Conservation (phyloP, 1,284 basidiomycete species). For the Pisolithus thermaeus region DNA sequence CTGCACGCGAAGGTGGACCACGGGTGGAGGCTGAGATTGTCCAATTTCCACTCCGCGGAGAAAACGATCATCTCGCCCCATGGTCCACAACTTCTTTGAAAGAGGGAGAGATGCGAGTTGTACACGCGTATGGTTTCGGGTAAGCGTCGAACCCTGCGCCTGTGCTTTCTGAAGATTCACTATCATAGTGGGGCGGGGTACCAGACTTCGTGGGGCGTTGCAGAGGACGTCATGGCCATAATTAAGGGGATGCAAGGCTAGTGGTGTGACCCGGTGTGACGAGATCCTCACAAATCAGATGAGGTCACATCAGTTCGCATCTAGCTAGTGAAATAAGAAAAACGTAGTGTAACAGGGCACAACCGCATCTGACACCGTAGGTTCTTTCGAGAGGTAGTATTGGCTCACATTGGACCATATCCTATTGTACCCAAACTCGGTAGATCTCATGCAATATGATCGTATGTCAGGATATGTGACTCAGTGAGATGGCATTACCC, state of each 20-base stretch:
- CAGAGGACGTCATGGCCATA: constrained; percentile 35
- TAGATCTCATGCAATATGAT: too few species aligned
- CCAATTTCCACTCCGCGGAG: constrained; percentile 31
- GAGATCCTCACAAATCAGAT: too few species aligned
- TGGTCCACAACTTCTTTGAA: constrained; percentile 15
- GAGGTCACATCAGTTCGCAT: too few species aligned
- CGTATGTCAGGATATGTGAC: too few species aligned
- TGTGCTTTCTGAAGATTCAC: constrained; percentile 1
- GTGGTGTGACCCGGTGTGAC: too few species aligned
- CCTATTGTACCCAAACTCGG: too few species aligned
- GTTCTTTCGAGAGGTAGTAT: too few species aligned
- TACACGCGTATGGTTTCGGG: constrained; percentile 66
- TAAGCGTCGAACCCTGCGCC: constrained; percentile 22
- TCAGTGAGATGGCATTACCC: too few species aligned
- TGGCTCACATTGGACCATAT: too few species aligned
- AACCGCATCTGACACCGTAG: too few species aligned
- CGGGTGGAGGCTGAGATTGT: constrained; percentile 51
- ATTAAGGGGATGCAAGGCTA: constrained; percentile 14
- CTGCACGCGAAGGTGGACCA: constrained; percentile 50
- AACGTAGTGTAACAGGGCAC: too few species aligned
- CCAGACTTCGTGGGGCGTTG: constrained; percentile 50
- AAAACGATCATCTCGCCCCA: constrained; percentile 24
- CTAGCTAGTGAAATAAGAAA: too few species aligned
- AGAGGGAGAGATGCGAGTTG: constrained; percentile 36
- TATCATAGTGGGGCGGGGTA: constrained; percentile 43